These are phyloP conservation scores for Elsinoe necatrix DNA, from an alignment of 2,329 filamentous ascomycete species.

Conservation along the genomic window DNA sequence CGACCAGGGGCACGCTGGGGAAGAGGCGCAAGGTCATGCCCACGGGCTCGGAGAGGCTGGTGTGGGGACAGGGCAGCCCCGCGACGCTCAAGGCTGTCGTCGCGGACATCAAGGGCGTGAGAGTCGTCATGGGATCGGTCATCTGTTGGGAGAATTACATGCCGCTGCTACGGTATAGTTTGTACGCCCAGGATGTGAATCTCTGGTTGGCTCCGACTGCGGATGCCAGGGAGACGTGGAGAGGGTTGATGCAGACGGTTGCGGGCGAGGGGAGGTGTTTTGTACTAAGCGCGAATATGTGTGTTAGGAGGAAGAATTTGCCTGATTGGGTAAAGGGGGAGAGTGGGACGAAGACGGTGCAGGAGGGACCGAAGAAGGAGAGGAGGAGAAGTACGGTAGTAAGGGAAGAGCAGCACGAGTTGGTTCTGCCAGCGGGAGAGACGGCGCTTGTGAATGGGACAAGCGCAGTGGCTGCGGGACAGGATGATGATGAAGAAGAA, in stretches of 20 bases:
- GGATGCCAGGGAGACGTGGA: conserved; percentile 75
- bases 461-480: conserved; percentile 10
- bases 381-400: conserved; percentile 18
- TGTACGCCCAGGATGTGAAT: conserved; percentile 88
- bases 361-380: conserved; percentile 1
- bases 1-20: conserved; percentile 60
- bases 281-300: conserved; percentile 80
- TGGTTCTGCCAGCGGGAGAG: conserved; percentile 35
- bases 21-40: conserved; percentile 93
- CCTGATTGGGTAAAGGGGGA: conserved; percentile 47
- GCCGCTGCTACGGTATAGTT: conserved; percentile 72
- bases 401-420: conserved; percentile 47
- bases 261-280: conserved; percentile 76
- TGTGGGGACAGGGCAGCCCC: conserved; percentile 82
- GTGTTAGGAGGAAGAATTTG: conserved; percentile 52
- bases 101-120: conserved; percentile 69
- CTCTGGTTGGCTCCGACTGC: conserved; percentile 86
- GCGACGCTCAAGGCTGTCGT: conserved; percentile 70
- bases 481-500: conserved; percentile 30
- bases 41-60: conserved; percentile 71
- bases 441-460: conserved; percentile 18
- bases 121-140: conserved; percentile 71
- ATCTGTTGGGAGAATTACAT: conserved; percentile 99
- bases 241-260: conserved; percentile 70
- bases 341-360: conserved; percentile 20